Evolutionary conservation across 2,329 filamentous ascomycete species (phyloP).

Genomic region (Aspergillus proliferans): DNA sequence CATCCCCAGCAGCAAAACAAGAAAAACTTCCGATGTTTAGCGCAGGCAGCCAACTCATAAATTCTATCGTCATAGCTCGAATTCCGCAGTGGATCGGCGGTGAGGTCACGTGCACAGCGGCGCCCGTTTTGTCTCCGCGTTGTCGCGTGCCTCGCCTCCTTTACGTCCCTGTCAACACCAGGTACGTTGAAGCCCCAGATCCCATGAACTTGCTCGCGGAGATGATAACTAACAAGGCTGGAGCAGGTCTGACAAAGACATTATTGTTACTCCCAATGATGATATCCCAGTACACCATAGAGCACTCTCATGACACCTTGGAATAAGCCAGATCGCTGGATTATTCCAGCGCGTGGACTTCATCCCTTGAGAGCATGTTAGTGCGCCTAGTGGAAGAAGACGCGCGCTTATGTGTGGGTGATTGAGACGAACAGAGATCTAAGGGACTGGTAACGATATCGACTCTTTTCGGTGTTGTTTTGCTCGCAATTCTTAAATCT

Average conservation of each 20-base stretch:
- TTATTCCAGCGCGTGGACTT: constrained; percentile 22
- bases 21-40: no score
- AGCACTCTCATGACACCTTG: constrained; percentile 35
- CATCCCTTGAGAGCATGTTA: constrained; percentile 25
- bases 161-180: no score
- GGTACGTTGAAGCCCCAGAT: background rate
- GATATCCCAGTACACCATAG: constrained; percentile 29
- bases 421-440: constrained; percentile 46
- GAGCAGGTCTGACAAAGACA: constrained; percentile 7
- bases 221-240: background rate
- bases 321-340: constrained; percentile 3
- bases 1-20: no score
- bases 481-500: no score
- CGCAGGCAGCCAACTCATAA: no score
- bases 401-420: constrained; percentile 26
- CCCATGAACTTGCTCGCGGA: background rate
- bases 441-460: constrained; percentile 26
- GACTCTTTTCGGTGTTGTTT: constrained; percentile 1
- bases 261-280: constrained; percentile 32
- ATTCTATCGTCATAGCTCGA: no score
- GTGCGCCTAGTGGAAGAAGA: constrained; percentile 32
- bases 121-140: no score
- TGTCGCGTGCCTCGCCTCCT: no score
- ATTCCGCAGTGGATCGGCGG: no score
- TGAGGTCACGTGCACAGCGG: no score